A percentile compares a stretch with the other conserved stretches of the same genome.
These are phyloP conservation scores for Escovopsis sp. DNA, from an alignment of 2,329 filamentous ascomycete genomes.

Conservation along the genomic window DNA sequence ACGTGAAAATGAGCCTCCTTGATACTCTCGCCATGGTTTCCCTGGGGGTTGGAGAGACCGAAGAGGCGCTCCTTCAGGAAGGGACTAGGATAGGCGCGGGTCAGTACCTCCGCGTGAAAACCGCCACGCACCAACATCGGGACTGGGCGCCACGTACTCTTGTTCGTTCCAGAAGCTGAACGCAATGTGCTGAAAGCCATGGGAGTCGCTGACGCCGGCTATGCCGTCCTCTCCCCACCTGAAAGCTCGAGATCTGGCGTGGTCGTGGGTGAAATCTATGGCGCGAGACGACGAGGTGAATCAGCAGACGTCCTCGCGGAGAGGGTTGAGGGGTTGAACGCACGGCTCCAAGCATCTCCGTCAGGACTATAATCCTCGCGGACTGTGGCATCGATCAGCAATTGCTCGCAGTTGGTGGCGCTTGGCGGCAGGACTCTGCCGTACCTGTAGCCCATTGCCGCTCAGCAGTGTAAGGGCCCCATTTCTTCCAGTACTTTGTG, in stretches of 20 bases:
- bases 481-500: constrained; percentile 94
- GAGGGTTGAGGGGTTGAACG: constrained; percentile 22
- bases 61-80: constrained; percentile 93
- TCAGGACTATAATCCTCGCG: constrained; percentile 82
- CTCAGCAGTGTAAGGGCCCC: constrained; percentile 88
- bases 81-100: constrained; percentile 37
- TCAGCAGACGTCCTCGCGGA: neutral
- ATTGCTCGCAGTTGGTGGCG: constrained; percentile 3
- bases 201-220: constrained; percentile 81
- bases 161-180: constrained; percentile 98
- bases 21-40: constrained; percentile 92
- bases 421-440: constrained; percentile 9
- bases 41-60: constrained; percentile 88
- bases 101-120: constrained; percentile 31
- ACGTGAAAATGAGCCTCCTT: constrained; percentile 95
- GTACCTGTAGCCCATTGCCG: constrained; percentile 88
- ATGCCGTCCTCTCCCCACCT: constrained; percentile 97
- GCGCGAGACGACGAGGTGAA: neutral
- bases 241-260: constrained; percentile 76
- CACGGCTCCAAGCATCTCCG: constrained; percentile 92
- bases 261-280: constrained; percentile 82
- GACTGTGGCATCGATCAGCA: constrained; percentile 31
- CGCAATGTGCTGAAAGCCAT: constrained; percentile 80
- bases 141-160: constrained; percentile 43
- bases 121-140: too few species aligned